A percentile compares a stretch with the other conserved stretches of the same genome.
Evolutionary conservation across 1,284 basidiomycete species (phyloP).

Genomic region (Sutorius eximius): DNA sequence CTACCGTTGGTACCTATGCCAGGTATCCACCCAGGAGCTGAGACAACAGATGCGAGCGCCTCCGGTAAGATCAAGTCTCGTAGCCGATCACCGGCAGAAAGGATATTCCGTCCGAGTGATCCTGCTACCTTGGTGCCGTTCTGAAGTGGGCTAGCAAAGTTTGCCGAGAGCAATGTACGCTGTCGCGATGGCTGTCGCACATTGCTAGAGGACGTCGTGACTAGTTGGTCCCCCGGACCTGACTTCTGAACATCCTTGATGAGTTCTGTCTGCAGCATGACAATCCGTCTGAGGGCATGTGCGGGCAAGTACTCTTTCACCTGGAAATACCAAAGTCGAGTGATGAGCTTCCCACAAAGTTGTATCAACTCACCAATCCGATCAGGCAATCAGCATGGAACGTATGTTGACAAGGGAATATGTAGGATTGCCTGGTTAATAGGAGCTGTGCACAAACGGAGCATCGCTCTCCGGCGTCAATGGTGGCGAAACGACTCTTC

Average conservation of each 20-base stretch:
- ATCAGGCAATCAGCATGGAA: constrained; percentile 97
- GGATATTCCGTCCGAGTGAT: constrained; percentile 74
- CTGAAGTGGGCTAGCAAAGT: constrained; percentile 59
- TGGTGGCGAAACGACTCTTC: constrained; percentile 89
- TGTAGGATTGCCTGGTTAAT: constrained; percentile 91
- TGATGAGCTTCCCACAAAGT: background rate
- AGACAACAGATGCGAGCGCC: constrained; percentile 74
- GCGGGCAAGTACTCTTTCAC: constrained; percentile 88
- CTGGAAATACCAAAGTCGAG: constrained; percentile 43
- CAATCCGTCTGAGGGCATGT: constrained; percentile 76
- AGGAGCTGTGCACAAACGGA: constrained; percentile 76
- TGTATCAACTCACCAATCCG: constrained; percentile 65
- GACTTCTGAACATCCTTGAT: constrained; percentile 52
- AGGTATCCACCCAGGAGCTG: constrained; percentile 66
- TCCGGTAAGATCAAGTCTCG: constrained; percentile 92
- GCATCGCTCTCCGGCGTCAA: constrained; percentile 88
- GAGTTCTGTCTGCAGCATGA: constrained; percentile 82
- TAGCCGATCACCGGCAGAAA: constrained; percentile 85
- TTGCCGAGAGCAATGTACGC: constrained; percentile 70
- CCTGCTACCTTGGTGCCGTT: constrained; percentile 62
- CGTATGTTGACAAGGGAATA: constrained; percentile 95
- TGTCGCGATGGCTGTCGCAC: constrained; percentile 52
- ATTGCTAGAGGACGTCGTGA: constrained; percentile 36
- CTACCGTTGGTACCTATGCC: constrained; percentile 51
- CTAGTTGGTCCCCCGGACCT: constrained; percentile 36